Evolutionary conservation across 2,329 filamentous ascomycete species (phyloP).

Genomic region (Ophiostoma populinum): DNA sequence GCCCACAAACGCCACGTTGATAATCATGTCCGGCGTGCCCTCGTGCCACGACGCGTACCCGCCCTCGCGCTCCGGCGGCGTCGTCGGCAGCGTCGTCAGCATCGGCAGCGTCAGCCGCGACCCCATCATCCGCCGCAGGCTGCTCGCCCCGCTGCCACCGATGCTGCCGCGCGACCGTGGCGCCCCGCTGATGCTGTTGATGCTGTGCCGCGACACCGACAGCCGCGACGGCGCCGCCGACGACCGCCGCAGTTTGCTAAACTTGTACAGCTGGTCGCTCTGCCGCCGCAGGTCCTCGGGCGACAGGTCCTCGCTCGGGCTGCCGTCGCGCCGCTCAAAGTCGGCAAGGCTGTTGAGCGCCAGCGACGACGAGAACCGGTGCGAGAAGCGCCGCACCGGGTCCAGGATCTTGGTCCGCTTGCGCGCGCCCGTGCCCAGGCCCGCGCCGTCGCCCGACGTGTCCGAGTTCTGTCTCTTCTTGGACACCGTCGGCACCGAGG

Average conservation of each 20-base stretch:
- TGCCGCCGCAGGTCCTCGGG: constrained; percentile 7
- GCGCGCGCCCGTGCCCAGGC: constrained; percentile 5
- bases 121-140: constrained; percentile 9
- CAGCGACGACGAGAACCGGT: constrained; percentile 8
- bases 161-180: no score
- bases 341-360: constrained; percentile 2
- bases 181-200: no score
- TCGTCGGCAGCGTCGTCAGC: neutral
- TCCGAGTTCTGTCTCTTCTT: constrained; percentile 8
- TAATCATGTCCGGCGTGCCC: constrained; percentile 10
- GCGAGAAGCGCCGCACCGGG: constrained; percentile 11
- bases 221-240: constrained; percentile 3
- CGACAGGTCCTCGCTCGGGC: constrained; percentile 3
- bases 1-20: constrained; percentile 12
- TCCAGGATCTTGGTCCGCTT: constrained; percentile 9
- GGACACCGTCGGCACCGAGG: neutral
- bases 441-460: neutral
- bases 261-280: constrained; percentile 7
- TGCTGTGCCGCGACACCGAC: constrained; percentile 4
- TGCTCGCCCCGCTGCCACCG: constrained; percentile 2
- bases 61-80: neutral
- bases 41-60: constrained; percentile 5
- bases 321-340: neutral
- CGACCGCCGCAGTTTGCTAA: neutral
- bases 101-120: neutral